A percentile compares a stretch with the other conserved stretches of the same genome.
phyloP scores from a whole-genome alignment of 768 basidiomycete genomes.

The button mushroom (Agaricus bisporus) region DNA sequence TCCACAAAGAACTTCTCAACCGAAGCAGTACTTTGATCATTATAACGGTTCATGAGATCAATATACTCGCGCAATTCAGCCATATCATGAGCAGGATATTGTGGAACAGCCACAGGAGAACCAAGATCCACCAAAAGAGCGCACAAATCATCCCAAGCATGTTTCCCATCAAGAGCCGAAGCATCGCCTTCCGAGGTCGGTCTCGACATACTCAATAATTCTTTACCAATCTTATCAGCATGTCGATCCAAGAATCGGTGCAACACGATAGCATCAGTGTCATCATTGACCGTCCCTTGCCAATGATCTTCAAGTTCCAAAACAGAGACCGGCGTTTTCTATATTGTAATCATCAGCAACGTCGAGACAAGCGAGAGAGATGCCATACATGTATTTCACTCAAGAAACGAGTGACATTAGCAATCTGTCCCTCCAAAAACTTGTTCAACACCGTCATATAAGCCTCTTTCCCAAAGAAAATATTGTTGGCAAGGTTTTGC shows the following conservation, averaged over 20 bases:
- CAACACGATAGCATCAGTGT: conserved; percentile 76
- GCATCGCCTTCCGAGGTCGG: conserved; percentile 50
- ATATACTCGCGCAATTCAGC: conserved; percentile 57
- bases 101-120: conserved; percentile 60
- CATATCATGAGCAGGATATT: conserved; percentile 41
- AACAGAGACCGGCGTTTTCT: conserved; percentile 30
- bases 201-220: conserved; percentile 68
- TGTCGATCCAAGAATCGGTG: conserved; percentile 84
- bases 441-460: conserved; percentile 79
- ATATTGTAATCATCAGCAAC: not conserved
- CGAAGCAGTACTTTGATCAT: conserved; percentile 50
- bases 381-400: conserved; percentile 63
- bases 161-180: conserved; percentile 59
- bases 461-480: conserved; percentile 86
- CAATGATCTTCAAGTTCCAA: conserved; percentile 68
- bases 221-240: conserved; percentile 84
- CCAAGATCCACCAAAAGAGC: conserved; percentile 75
- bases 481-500: conserved; percentile 91
- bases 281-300: conserved; percentile 72
- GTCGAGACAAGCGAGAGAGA: not conserved
- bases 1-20: conserved; percentile 66
- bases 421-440: conserved; percentile 66
- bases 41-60: conserved; percentile 61
- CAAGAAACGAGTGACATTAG: conserved; percentile 69
- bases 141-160: conserved; percentile 81